Base-by-base conservation (phyloP, 225 moss, liverwort and hornwort genomes). In the Physcomitrium patens region DNA sequence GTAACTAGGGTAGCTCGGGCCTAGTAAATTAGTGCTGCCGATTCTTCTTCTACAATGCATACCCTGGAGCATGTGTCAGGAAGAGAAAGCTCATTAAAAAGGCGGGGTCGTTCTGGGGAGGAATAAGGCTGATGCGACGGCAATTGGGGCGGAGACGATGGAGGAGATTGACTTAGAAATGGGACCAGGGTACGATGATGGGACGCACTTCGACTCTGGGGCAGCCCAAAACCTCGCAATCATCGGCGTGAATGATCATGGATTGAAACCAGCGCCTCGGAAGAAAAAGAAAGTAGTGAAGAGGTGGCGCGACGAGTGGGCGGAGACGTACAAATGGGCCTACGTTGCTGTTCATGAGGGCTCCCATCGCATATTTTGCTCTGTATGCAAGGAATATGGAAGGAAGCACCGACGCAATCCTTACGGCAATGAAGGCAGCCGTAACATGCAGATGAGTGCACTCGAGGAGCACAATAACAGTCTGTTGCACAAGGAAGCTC, bases 371-470 rank as follows among this genome's bases (percentile, higher is more conserved):
- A 97, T 97, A 68, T 97, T 90, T 71, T 97, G 97, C 78, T 97
- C 97, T 13, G 94, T 97, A 7, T 97, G 97, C 72, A 97, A 97
- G 82, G 97, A 97, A 47, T 97, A 97, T 74, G 97, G 97, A 31
- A 85, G 97, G 64, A 94, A 94, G 87, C 93, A 97, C 74, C 83
- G 97, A 62, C 93, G 97, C 68, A 97, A 97, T 23, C 97, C 97
- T 0, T 97, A 99, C 22, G 97, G 97, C 61, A 99, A 99, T 48
- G 97, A 99, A 83, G 97, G 97, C 73, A 99, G 97, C 80, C 92
- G 97, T 44, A 99, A 99, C 73, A 99, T 99, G 97, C 97, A 99
- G 84, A 99, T 99, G 97, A 99, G 97, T 86, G 97, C 97, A 2
- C 79, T 99, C 26, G 97, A 99, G 78, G 97, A 99, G 81, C 97